Evolutionary conservation across 2,329 filamentous ascomycete genomes (phyloP).

Genomic region (Alternaria rosae): DNA sequence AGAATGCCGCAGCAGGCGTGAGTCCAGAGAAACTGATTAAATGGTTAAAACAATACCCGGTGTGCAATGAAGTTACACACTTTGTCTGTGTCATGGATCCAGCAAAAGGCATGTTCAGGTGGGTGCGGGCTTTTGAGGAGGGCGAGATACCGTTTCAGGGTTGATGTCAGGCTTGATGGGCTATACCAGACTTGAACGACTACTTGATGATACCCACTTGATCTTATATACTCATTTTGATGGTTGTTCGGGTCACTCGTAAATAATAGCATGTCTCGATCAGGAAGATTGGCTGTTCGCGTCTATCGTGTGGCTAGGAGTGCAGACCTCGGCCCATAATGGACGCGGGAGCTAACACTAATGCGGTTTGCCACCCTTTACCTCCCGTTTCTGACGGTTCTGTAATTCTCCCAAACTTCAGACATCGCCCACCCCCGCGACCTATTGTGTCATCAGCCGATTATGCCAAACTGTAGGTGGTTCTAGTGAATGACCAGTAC

Average conservation of each 20-base stretch:
- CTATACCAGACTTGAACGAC: too few species aligned
- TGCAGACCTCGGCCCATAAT: slow-evolving; percentile 1
- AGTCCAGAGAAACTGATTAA: slow-evolving; percentile 50
- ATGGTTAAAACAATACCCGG: slow-evolving; percentile 62
- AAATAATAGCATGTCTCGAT: not conserved
- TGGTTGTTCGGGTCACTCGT: not conserved
- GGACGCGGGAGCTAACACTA: slow-evolving; percentile 6
- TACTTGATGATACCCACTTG: too few species aligned
- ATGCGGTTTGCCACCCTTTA: slow-evolving; percentile 11
- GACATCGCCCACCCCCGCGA: not conserved
- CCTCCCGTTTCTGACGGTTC: not conserved
- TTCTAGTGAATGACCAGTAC: not conserved
- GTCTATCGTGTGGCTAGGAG: not conserved
- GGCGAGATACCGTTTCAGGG: slow-evolving; percentile 8
- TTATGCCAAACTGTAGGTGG: not conserved
- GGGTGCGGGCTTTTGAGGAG: slow-evolving; percentile 43
- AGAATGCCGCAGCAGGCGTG: slow-evolving; percentile 21
- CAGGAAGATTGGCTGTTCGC: not conserved
- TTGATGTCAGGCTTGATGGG: not conserved
- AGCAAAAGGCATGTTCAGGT: slow-evolving; percentile 55
- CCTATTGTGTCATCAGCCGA: not conserved
- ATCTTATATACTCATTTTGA: too few species aligned
- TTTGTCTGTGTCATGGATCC: slow-evolving; percentile 67
- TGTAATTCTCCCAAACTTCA: not conserved
- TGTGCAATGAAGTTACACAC: slow-evolving; percentile 65